Base-by-base conservation (phyloP, 345 rosid genomes). In the Gossypium herbaceum region DNA sequence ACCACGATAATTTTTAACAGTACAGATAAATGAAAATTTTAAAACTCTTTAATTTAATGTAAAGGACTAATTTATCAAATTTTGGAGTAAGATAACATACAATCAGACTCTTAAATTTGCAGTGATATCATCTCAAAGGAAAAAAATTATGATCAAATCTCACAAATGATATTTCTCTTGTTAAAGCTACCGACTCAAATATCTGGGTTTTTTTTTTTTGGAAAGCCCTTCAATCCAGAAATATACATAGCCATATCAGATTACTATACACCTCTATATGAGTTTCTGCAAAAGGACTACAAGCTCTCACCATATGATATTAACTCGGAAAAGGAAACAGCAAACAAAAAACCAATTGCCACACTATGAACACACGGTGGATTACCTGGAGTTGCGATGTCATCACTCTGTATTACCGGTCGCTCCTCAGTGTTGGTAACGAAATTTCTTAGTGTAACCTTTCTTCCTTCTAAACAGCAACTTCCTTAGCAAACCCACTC, bases 391-490 rank as follows among this genome's bases (percentile, higher is more conserved):
- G 22, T 57, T 2, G 62, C 19, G 43, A 34, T 61, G 7, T 27
- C 24, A 47, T 57, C 24, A 24, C 34, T 65, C 22, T 50, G 61
- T 22, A 16, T 54, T 22, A n/a, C 8, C 55, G 48, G 60, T 82
- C 78, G 75, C 43, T 59, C 48, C 59, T 81, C 76, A 79, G 75
- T 73, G 71, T 75, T 52, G 76, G 64, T 29, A 77, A 34, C 20
- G 82, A 73, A 79, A 80, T 82, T 80, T 89, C 84, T 84, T 89
- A 85, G 73, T 80, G 58, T 78, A 76, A 75, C 89, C 90, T 79
- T 84, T 89, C 84, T 81, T 92, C 85, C 82, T 90, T 84, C 94
- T 82, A 81, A 88, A 81, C 73, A 94, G 79, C 67, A 94, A 80
- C 82, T 81, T 91, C 85, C 87, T 80, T 12, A 90, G 76, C 24